Evolutionary conservation across 2,329 filamentous ascomycete genomes (phyloP), one percentile per base, ranked within the genome.

Genomic region (Cytospora paraplurivora): DNA sequence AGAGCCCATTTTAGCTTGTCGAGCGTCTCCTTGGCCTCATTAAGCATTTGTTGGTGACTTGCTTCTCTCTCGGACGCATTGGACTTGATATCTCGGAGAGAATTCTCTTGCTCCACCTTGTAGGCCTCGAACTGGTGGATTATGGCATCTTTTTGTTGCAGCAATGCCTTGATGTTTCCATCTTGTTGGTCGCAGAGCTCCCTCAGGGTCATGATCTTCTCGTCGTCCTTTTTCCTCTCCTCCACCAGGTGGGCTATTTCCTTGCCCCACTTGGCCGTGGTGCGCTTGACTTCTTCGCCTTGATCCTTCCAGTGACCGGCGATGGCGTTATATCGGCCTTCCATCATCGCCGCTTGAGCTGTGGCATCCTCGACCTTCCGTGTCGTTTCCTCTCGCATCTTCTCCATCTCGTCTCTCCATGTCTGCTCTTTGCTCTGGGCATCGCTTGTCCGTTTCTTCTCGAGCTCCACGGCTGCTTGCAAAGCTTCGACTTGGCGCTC

Each of bases 181-280:
- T 90, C 84, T 72, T 92, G 87, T 75, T 93, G 89, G 67, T 92
- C 88, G 72, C 86, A 88, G 37, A 93, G 80, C 64, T 90, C 86
- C 58, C 86, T 82, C 57, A 92, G 78, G 37, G 84, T 86, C 66
- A 78, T 81, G 68, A 90, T 87, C 75, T 83, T 86, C 71, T 84
- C 82, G 69, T 88, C 85, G 70, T 91, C 87, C 58, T 77, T 78
- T 66, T 76, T 79, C 63, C 86, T 79, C 70, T 87, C 83, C 47
- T 82, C 78, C 54, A 82, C 78, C 47, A 90, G 75, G 11, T 73
- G 74, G n/a, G 74, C 75, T 55, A 91, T 82, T 70, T 88, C 84
- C 37, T 73, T 75, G 52, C 79, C 75, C 70, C 88, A 78, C 66
- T 78, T 80, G 41, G 73, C 69, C 47, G 85, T 74, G 0, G 81